Conservation (phyloP, 208 protist genomes). For the Novymonas esmeraldas region DNA sequence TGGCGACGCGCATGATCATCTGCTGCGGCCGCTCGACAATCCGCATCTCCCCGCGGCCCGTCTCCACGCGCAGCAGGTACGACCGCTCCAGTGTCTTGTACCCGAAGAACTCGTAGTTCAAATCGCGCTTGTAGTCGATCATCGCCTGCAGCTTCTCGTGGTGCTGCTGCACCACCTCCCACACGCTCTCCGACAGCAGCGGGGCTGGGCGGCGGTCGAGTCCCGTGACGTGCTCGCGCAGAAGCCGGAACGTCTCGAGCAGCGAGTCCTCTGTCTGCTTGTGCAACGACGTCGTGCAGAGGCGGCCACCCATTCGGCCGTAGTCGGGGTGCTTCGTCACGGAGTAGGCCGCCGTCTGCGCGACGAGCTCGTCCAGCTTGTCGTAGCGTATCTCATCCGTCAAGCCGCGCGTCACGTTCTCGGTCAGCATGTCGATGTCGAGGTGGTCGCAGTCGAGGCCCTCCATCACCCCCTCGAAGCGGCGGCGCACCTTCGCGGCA, state of each 20-base stretch:
- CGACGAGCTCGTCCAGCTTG: constrained; percentile 95
- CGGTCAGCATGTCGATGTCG: constrained; percentile 72
- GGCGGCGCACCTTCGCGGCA: constrained; percentile 51
- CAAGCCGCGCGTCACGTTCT: constrained; percentile 91
- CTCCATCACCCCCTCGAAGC: constrained; percentile 47
- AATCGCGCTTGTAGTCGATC: constrained; percentile 96
- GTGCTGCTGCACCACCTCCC: constrained; percentile 85
- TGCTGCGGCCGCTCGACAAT: constrained; percentile 99
- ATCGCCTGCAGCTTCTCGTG: constrained; percentile 87
- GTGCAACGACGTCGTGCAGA: constrained; percentile 97
- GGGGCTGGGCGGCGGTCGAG: constrained; percentile 78
- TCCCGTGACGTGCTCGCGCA: constrained; percentile 92
- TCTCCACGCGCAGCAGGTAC: constrained; percentile 97
- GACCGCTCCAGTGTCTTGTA: constrained; percentile 99
- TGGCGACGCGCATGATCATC: constrained; percentile 98
- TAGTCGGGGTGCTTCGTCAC: constrained; percentile 98
- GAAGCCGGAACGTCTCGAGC: constrained; percentile 85
- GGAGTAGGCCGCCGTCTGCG: constrained; percentile 97
- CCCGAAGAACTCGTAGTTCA: constrained; percentile 99
- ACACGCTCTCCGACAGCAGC: constrained; percentile 95
- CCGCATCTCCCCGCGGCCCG: constrained; percentile 48
- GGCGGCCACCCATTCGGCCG: constrained; percentile 96
- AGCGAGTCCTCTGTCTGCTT: constrained; percentile 94
- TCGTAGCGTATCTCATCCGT: constrained; percentile 87
- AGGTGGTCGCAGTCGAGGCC: constrained; percentile 64